Evolutionary conservation across 202 grass and related monocot species (phyloP).

Genomic region (Setaria italica): DNA sequence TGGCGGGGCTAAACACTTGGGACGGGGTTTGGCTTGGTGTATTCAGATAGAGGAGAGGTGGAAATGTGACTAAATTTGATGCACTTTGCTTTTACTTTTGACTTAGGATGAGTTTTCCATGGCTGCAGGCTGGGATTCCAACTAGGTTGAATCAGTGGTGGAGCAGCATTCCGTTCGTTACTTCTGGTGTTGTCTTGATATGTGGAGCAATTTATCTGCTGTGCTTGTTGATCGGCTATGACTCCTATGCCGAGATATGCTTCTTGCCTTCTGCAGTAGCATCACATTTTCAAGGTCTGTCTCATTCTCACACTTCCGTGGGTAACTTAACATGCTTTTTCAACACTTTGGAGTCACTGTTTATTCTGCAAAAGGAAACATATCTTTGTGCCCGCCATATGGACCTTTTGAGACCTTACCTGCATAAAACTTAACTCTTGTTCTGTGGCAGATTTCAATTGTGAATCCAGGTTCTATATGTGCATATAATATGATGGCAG

Average conservation of each 20-base stretch:
- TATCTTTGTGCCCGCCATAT: not conserved
- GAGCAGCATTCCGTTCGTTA: conserved; percentile 87
- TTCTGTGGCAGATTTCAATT: not conserved
- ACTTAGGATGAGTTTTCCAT: not conserved
- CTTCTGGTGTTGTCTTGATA: conserved; percentile 74
- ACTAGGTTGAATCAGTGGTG: conserved; percentile 94
- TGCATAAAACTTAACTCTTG: conserved; percentile 2
- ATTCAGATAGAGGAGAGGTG: not conserved
- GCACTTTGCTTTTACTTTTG: not conserved
- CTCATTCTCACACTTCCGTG: not conserved
- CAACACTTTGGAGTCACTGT: not conserved
- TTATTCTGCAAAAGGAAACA: conserved; percentile 10
- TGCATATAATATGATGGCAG: not conserved
- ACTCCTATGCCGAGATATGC: conserved; percentile 84
- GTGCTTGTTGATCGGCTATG: conserved; percentile 93
- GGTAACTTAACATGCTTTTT: not conserved
- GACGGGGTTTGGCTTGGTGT: not conserved
- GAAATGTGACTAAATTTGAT: not conserved
- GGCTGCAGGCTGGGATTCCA: conserved; percentile 71
- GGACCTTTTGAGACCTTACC: not conserved
- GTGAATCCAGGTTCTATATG: not conserved
- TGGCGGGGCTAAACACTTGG: not conserved
- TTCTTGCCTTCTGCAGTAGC: conserved; percentile 80
- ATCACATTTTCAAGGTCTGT: conserved; percentile 88
- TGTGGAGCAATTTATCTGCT: conserved; percentile 75